These are phyloP conservation scores for Botrytis galanthina DNA, from an alignment of 2,329 filamentous ascomycete genomes.

Conservation along the genomic window DNA sequence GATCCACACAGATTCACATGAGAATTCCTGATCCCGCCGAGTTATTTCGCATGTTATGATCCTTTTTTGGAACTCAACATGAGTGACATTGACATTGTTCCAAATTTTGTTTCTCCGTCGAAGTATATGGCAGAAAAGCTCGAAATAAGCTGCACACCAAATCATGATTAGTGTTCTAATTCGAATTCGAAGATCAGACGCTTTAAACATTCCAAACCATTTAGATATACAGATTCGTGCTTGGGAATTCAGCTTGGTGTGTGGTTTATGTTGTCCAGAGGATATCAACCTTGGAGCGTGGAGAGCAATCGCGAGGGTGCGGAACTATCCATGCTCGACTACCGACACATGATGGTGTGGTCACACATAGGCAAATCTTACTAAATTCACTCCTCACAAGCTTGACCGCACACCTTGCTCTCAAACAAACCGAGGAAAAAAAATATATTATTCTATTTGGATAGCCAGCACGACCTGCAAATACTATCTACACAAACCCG, in stretches of 20 bases:
- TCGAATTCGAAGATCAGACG: not conserved
- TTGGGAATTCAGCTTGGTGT: not conserved
- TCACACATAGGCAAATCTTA: not conserved
- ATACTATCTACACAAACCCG: not conserved
- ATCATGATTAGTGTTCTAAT: not conserved
- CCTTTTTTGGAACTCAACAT: not conserved
- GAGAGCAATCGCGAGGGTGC: not conserved
- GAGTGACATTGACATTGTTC: not conserved
- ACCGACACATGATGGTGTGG: not conserved
- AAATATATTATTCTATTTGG: not conserved
- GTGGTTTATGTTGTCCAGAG: not conserved
- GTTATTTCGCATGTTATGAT: not conserved
- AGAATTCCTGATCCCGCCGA: no score
- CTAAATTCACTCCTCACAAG: not conserved
- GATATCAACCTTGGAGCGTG: not conserved
- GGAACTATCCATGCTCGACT: not conserved
- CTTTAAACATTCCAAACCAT: not conserved
- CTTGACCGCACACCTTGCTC: not conserved
- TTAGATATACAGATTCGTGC: not conserved
- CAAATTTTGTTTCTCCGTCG: not conserved
- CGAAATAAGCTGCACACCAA: not conserved
- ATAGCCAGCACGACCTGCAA: not conserved
- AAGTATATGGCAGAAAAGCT: not conserved
- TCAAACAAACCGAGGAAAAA: not conserved
- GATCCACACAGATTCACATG: not conserved